Evolutionary conservation across 2,329 filamentous ascomycete genomes (phyloP), one percentile per base, ranked within the genome.

Genomic region (Cladosporium colombiae): DNA sequence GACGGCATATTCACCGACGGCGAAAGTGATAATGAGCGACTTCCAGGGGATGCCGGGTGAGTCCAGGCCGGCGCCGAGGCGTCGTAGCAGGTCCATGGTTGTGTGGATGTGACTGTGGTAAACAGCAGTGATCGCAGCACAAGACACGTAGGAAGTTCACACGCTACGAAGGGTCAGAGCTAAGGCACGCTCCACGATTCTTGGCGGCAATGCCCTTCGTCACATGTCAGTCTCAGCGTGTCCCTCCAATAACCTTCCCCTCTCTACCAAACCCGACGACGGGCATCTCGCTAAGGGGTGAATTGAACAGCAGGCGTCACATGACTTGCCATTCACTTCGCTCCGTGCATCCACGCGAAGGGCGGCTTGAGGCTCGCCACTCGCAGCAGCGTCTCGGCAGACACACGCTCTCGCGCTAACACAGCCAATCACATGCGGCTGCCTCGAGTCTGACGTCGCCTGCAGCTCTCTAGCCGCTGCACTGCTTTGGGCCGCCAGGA

Each of bases 1-100:
- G 75, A 99, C 89, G 64, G 92, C 81, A 78, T 92, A 98, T 78
- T 99, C 92, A 68, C 91, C 92, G 73, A 98, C 78, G 33, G 93
- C 96, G 82, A 99, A 99, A 74, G 93, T 91, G 73, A 98, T 86
- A 74, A 99, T 93, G 74, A 99, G 88, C 78, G 88, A 91, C 87
- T 97, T 99, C 95, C 95, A 99, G 64, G 95, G 94, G 82, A 98
- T 97, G 76, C 91, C 84, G 66, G 94, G 93, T 76, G 91, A 88
- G 83, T 99, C 95, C 74, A 98, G 89, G 79, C 91, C 89, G 79
- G 87, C 88, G 76, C 92, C 92, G 72, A 98, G 88, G 83, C 86
- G 83, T 84, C 87, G 74, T 53, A 78, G 69, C 66, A 77, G 68
- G 65, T 78, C 76, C 76, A 78, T 78, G 65, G 59, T 67, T 23